A percentile compares a stretch with the other conserved stretches of the same genome.
Conservation (phyloP, 2,329 filamentous ascomycete genomes). For the Colletotrichum tabaci region DNA sequence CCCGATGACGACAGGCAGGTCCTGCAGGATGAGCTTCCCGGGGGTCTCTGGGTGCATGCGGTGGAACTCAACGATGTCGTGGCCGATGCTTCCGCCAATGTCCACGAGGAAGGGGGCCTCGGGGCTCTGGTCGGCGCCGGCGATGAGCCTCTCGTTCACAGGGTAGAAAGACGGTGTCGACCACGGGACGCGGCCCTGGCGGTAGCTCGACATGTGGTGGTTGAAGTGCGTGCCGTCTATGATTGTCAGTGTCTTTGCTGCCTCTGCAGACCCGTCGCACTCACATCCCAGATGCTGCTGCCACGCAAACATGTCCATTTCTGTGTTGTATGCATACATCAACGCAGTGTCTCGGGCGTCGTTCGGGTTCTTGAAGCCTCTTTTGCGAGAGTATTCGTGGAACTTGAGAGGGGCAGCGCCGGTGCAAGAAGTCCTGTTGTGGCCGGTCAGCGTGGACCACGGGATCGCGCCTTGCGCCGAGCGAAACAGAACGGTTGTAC, state of each 20-base stretch:
- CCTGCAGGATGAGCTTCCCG: slow-evolving; percentile 61
- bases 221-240: slow-evolving; percentile 51
- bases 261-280: not conserved
- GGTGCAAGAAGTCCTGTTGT: slow-evolving; percentile 20
- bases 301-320: slow-evolving; percentile 56
- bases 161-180: slow-evolving; percentile 52
- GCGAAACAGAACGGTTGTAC: too few species aligned
- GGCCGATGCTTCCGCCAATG: slow-evolving; percentile 53
- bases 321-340: slow-evolving; percentile 53
- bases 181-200: slow-evolving; percentile 53
- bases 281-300: slow-evolving; percentile 44
- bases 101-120: slow-evolving; percentile 52
- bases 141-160: slow-evolving; percentile 50
- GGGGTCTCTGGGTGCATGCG: slow-evolving; percentile 47
- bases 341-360: slow-evolving; percentile 49
- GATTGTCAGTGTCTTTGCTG: not conserved
- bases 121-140: slow-evolving; percentile 45
- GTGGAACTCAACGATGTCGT: slow-evolving; percentile 53
- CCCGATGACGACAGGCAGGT: slow-evolving; percentile 58
- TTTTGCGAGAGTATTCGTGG: slow-evolving; percentile 50
- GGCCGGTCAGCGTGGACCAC: not conserved
- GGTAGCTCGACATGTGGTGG: slow-evolving; percentile 55
- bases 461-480: not conserved
- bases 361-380: slow-evolving; percentile 50
- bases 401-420: slow-evolving; percentile 47